These are phyloP conservation scores for Barnettozyma pratensis DNA, from an alignment of 805 yeast genomes.

Conservation along the genomic window DNA sequence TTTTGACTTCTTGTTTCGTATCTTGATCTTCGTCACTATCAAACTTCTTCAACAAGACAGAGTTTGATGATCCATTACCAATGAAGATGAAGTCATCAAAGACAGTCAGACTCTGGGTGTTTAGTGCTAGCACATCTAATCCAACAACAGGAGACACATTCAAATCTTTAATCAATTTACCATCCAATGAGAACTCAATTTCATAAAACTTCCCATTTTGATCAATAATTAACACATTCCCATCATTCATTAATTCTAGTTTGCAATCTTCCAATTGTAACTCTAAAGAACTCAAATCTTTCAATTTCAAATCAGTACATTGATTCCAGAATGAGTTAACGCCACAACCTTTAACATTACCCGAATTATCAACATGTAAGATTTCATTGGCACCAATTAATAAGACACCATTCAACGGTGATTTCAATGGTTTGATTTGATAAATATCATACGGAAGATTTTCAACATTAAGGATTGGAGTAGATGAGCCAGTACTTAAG, in stretches of 20 bases:
- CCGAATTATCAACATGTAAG: conserved; percentile 75
- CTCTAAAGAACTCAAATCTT: conserved; percentile 46
- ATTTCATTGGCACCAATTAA: conserved; percentile 71
- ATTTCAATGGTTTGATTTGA: conserved; percentile 54
- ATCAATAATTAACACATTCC: conserved; percentile 34
- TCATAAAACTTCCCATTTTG: conserved; percentile 25
- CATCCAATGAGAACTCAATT: conserved; percentile 32
- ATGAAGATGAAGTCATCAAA: conserved; percentile 46
- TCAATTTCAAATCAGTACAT: conserved; percentile 34
- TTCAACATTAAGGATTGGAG: conserved; percentile 60
- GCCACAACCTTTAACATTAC: conserved; percentile 57
- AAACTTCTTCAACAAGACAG: conserved; percentile 36
- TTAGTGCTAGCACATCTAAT: conserved; percentile 30
- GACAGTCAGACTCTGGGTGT: conserved; percentile 14
- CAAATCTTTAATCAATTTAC: conserved; percentile 29
- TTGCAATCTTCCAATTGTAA: conserved; percentile 51
- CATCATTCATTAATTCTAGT: conserved; percentile 29
- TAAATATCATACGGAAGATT: conserved; percentile 73
- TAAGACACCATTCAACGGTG: conserved; percentile 66
- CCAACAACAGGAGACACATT: conserved; percentile 14
- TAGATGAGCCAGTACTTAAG: conserved; percentile 42
- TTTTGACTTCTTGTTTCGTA: not conserved
- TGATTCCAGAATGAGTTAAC: conserved; percentile 49
- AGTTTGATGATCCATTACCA: conserved; percentile 56
- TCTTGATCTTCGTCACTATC: conserved; percentile 12